Evolutionary conservation across 108 stramenopile species (phyloP), one percentile per base, ranked within the genome.

Genomic region (Cyclostephanos tholiformis): DNA sequence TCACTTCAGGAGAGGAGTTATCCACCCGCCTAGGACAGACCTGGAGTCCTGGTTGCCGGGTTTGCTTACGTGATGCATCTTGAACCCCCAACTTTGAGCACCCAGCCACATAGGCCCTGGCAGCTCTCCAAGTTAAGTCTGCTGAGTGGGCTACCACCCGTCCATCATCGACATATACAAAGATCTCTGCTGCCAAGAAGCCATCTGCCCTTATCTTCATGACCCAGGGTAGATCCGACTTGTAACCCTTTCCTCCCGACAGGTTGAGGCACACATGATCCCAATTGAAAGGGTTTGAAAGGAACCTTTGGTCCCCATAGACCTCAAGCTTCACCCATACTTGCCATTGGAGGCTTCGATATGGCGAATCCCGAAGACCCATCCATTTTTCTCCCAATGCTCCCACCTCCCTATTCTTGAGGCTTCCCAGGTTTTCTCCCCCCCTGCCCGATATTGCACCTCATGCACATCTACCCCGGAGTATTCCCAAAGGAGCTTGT

Each of bases 351-450:
- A 55, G 23, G 25, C 25, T 55, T 25, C 53, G 3, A 6, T 85
- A 82, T 0, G 80, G 84, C 1, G 72, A 72, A 8, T 69, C 67
- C 20, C 23, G 69, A 20, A 85, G 1, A 80, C 84, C 84, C 81
- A 82, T 1, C n/a, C 62, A 36, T 62, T 72, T 12, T 80, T 41
- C 0, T 14, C 20, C 79, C 76, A 81, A 9, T 49, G 46, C 35
- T 74, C 73, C 64, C 73, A 74, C 8, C 6, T 23, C 0, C 32
- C 35, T 7, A 2, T 32, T 35, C 69, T 23, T 39, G 25, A 8
- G 22, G 16, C 48, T 39, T 73, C 67, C 73, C 63, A 69, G 6
- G n/a, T 29, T n/a, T 23, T 19, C 1, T 55, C 14, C 19, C 53
- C 50, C 9, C 6, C 29, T 51, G 27, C 35, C 17, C 19, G 32